phyloP scores from a whole-genome alignment of 2,329 filamentous ascomycete genomes.

The Venturia aucupariae region DNA sequence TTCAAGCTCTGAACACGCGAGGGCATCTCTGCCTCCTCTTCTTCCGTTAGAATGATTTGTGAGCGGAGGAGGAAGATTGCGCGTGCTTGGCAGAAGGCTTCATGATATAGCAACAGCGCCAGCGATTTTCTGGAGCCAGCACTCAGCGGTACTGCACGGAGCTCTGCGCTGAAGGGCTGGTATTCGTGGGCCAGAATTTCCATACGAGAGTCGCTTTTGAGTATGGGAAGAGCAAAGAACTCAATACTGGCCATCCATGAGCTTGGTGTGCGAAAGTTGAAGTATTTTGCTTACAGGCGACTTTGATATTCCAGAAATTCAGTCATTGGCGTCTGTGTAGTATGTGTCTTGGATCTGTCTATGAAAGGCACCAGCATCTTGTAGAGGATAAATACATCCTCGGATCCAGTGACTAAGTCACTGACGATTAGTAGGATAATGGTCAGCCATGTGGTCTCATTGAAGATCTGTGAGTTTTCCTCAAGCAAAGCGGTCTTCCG shows the following conservation, averaged over 20 bases:
- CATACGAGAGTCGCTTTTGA: background rate
- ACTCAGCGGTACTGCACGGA: background rate
- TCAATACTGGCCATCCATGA: background rate
- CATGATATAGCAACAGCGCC: background rate
- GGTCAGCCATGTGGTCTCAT: slow-evolving; percentile 26
- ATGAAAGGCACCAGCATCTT: background rate
- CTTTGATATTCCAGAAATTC: background rate
- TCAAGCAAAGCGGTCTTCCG: slow-evolving; percentile 22
- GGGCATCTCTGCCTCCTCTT: background rate
- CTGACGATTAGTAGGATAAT: slow-evolving; percentile 33
- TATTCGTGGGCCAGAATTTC: background rate
- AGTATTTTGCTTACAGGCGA: background rate
- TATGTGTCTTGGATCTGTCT: background rate
- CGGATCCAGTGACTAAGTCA: slow-evolving; percentile 33
- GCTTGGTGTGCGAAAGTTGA: background rate
- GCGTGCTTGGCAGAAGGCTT: background rate
- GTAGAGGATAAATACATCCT: slow-evolving; percentile 19
- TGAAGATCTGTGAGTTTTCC: slow-evolving; percentile 28
- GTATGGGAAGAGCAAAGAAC: background rate
- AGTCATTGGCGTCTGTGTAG: background rate
- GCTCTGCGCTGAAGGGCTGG: background rate
- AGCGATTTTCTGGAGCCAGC: background rate
- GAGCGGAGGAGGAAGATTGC: slow-evolving; percentile 2
- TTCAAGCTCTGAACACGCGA: background rate
- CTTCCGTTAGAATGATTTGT: background rate